Evolutionary conservation across 2,329 filamentous ascomycete genomes (phyloP).

Genomic region (Elsinoe australis): DNA sequence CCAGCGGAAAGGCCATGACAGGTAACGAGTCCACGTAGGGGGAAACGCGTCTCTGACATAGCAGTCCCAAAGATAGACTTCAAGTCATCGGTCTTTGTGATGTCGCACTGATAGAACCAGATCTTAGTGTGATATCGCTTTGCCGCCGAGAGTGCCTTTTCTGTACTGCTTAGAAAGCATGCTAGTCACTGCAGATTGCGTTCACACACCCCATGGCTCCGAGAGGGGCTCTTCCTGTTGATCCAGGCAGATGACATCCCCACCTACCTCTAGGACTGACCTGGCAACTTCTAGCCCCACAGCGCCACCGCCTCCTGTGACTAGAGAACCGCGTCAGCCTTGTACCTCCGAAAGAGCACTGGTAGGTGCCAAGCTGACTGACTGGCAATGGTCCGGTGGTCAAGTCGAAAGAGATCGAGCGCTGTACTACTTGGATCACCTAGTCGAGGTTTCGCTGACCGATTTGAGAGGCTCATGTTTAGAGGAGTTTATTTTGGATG

Average conservation of each 20-base stretch:
- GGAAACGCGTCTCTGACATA: not conserved
- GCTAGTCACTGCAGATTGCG: not conserved
- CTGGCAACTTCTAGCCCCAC: slow-evolving; percentile 3
- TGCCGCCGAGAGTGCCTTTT: not conserved
- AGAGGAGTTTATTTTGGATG: too few relatives aligned
- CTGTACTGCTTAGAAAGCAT: not conserved
- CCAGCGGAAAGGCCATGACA: slow-evolving; percentile 26
- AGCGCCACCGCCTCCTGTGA: slow-evolving; percentile 15
- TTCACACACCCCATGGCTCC: not conserved
- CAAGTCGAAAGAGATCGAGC: slow-evolving; percentile 15
- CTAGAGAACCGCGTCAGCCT: not conserved
- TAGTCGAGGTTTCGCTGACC: not conserved
- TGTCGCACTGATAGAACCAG: slow-evolving; percentile 5
- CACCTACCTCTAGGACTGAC: slow-evolving; percentile 9
- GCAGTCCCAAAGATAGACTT: not conserved
- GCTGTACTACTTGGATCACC: not conserved
- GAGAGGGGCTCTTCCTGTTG: not conserved
- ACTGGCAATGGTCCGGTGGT: slow-evolving; percentile 6
- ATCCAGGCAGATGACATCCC: slow-evolving; percentile 14
- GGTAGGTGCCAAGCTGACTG: not conserved
- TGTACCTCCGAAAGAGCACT: too few relatives aligned
- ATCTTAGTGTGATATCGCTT: not conserved
- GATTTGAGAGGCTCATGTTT: not conserved
- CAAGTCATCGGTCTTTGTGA: not conserved
- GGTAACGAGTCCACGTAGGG: slow-evolving; percentile 22